Percentiles rank a stretch among this genome's conserved stretches.
These are phyloP conservation scores for Termitomyces bulborhizus DNA, from an alignment of 768 basidiomycete species.

Conservation along the genomic window DNA sequence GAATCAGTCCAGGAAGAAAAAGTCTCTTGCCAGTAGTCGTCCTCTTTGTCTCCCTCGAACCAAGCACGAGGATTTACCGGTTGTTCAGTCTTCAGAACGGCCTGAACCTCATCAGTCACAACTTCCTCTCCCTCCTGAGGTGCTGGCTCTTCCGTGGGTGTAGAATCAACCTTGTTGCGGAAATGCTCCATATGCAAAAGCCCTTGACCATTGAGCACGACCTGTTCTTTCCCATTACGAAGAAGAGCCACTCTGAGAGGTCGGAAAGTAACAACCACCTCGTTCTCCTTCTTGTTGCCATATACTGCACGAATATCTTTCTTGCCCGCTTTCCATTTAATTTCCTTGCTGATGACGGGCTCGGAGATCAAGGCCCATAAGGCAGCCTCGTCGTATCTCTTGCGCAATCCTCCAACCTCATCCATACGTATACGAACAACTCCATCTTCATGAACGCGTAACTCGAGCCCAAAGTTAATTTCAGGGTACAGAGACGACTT, in stretches of 20 bases:
- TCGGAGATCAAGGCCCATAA: constrained; percentile 81
- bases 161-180: constrained; percentile 51
- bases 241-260: constrained; percentile 74
- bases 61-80: constrained; percentile 49
- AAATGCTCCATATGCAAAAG: constrained; percentile 99
- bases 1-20: constrained; percentile 86
- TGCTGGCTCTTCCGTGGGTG: constrained; percentile 34
- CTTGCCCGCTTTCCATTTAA: constrained; percentile 64
- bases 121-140: constrained; percentile 39
- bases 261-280: constrained; percentile 64
- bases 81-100: constrained; percentile 45
- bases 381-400: constrained; percentile 89
- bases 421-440: constrained; percentile 93
- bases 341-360: constrained; percentile 52
- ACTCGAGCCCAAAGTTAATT: constrained; percentile 73
- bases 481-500: constrained; percentile 80
- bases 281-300: constrained; percentile 54
- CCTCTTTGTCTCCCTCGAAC: constrained; percentile 87
- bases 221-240: constrained; percentile 71
- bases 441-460: constrained; percentile 83
- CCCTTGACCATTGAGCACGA: constrained; percentile 85
- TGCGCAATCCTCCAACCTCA: constrained; percentile 70
- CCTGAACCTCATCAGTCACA: constrained; percentile 36
- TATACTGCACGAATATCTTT: constrained; percentile 59
- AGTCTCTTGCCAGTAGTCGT: constrained; percentile 85